Conservation (phyloP, 2,329 filamentous ascomycete genomes). For the Karstenula rhodostoma region DNA sequence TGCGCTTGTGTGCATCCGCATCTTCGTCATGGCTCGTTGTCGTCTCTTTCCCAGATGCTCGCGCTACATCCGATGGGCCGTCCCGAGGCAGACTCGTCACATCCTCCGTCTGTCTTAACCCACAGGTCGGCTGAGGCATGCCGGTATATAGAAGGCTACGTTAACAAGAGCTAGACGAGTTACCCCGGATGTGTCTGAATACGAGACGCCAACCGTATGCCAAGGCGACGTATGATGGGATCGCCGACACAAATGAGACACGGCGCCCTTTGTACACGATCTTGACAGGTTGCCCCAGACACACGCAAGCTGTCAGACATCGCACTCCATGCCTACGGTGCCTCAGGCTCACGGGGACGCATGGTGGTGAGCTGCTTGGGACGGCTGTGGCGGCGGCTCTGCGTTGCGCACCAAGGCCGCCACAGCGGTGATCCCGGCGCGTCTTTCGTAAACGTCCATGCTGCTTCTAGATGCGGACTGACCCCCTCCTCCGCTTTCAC, state of each 20-base stretch:
- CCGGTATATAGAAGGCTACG: neutral
- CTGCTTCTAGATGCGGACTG: slow-evolving; percentile 32
- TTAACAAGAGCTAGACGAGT: neutral
- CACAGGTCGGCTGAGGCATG: neutral
- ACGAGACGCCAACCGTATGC: neutral
- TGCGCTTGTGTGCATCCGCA: slow-evolving; percentile 56
- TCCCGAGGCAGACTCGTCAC: slow-evolving; percentile 13
- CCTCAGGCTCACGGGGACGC: neutral
- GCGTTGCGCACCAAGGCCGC: slow-evolving; percentile 18
- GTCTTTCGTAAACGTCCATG: slow-evolving; percentile 22
- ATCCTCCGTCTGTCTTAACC: neutral
- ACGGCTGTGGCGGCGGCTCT: slow-evolving; percentile 22
- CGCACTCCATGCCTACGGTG: neutral
- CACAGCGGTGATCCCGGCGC: slow-evolving; percentile 24
- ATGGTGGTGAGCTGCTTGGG: slow-evolving; percentile 18
- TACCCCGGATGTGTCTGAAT: neutral
- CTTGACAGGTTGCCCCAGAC: neutral
- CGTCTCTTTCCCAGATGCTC: slow-evolving; percentile 16
- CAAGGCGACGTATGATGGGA: neutral
- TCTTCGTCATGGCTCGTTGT: slow-evolving; percentile 14
- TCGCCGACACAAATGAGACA: neutral
- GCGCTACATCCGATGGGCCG: slow-evolving; percentile 17
- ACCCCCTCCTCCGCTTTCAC: slow-evolving; percentile 28
- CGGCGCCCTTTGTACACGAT: neutral
- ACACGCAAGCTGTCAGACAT: slow-evolving; percentile 1